A percentile compares a stretch with the other conserved stretches of the same genome.
These are phyloP conservation scores for Plectosphaerella cucumerina DNA, from an alignment of 2,329 filamentous ascomycete species.

Conservation along the genomic window DNA sequence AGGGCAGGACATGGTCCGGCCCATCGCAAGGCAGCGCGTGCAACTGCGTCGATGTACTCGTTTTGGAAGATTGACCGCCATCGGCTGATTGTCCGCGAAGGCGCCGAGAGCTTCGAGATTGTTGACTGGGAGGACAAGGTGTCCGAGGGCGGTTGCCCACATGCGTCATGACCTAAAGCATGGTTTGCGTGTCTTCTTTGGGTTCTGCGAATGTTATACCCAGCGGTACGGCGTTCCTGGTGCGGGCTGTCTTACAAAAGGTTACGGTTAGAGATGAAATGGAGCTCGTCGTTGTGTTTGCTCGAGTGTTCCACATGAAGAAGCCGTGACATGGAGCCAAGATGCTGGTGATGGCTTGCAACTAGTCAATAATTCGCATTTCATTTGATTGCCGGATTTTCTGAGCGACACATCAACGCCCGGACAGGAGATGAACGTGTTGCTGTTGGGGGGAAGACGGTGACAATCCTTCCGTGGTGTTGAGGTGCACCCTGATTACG, in stretches of 20 bases:
- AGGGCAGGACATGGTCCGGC: constrained; percentile 57
- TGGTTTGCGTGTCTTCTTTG: too few species aligned
- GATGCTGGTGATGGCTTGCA: too few species aligned
- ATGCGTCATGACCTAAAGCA: not conserved
- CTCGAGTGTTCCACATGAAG: too few species aligned
- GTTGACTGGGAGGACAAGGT: constrained; percentile 48
- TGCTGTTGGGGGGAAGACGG: not conserved
- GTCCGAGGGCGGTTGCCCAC: not conserved
- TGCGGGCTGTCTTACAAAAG: too few species aligned
- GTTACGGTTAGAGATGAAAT: too few species aligned
- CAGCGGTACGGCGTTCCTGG: too few species aligned
- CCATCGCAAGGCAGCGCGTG: constrained; percentile 62
- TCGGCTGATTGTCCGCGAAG: constrained; percentile 64
- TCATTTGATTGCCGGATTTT: too few species aligned
- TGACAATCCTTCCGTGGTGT: not conserved
- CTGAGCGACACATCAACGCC: too few species aligned
- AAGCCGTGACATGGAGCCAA: too few species aligned
- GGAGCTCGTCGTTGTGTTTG: too few species aligned
- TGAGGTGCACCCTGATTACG: not conserved
- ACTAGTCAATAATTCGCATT: too few species aligned
- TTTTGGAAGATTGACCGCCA: constrained; percentile 70
- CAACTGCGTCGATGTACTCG: constrained; percentile 56
- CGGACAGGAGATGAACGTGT: not conserved
- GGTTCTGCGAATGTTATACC: too few species aligned
- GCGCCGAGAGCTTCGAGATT: constrained; percentile 60